A percentile compares a stretch with the other conserved stretches of the same genome.
These are phyloP conservation scores for Pistacia vera DNA, from an alignment of 345 rosid species.

Conservation along the genomic window DNA sequence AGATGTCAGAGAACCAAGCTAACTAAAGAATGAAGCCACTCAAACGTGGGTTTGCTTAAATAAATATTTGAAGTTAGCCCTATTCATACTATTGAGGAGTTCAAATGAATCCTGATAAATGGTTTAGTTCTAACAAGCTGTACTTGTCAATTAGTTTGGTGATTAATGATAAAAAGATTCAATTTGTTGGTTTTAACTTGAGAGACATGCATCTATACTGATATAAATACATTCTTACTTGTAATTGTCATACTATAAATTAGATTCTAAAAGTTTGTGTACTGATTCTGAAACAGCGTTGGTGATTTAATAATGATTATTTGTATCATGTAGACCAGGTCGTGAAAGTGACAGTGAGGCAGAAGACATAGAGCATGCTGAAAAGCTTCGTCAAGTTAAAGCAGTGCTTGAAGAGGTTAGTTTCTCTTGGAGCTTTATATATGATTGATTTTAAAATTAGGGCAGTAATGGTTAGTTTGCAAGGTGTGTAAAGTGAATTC, in stretches of 20 bases:
- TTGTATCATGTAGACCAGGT: slow-evolving; percentile 59
- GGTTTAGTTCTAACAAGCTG: not conserved
- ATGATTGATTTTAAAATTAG: not conserved
- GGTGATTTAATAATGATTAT: slow-evolving; percentile 5
- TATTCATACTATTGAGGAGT: not conserved
- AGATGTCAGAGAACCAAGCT: not conserved
- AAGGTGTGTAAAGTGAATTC: not conserved
- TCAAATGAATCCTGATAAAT: not conserved
- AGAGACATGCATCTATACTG: not conserved
- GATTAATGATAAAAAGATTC: not conserved
- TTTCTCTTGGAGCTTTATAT: slow-evolving; percentile 1
- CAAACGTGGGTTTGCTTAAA: not conserved
- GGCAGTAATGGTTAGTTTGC: not conserved
- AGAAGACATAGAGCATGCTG: slow-evolving; percentile 98
- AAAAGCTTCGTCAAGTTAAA: slow-evolving; percentile 98
- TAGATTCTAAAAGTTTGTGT: not conserved
- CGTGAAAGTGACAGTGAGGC: slow-evolving; percentile 99
- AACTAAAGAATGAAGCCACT: not conserved
- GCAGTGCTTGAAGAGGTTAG: slow-evolving; percentile 98
- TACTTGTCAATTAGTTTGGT: not conserved
- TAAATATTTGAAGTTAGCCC: not conserved
- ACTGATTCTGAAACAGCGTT: not conserved
- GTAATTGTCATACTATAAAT: not conserved
- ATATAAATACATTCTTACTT: not conserved
- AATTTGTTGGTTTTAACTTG: not conserved